Conservation (phyloP, 768 basidiomycete species). For the Boletus rubroflammeus region DNA sequence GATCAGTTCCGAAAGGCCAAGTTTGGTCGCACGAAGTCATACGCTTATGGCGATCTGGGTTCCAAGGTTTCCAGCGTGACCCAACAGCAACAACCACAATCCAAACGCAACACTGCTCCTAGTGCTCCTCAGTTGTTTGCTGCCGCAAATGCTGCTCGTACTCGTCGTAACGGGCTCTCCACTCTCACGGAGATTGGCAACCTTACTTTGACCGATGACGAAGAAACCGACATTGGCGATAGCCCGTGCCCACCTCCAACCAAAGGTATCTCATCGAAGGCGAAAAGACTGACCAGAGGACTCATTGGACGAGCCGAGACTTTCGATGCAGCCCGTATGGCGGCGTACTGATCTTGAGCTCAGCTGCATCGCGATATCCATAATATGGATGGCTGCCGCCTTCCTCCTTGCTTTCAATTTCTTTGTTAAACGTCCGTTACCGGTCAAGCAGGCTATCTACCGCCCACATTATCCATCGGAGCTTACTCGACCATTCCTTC, state of each 20-base stretch:
- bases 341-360: conserved; percentile 35
- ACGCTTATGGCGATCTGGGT: conserved; percentile 81
- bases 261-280: conserved; percentile 52
- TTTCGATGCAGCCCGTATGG: conserved; percentile 60
- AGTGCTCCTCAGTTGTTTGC: conserved; percentile 58
- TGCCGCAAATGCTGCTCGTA: conserved; percentile 65
- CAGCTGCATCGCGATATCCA: not conserved
- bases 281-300: conserved; percentile 50
- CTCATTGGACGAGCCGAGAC: conserved; percentile 64
- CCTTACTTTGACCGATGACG: conserved; percentile 63
- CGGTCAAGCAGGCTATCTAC: conserved; percentile 9
- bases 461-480: not conserved
- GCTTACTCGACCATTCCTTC: conserved; percentile 2
- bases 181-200: conserved; percentile 70
- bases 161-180: conserved; percentile 56
- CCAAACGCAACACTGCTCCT: conserved; percentile 69
- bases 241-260: conserved; percentile 85
- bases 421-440: conserved; percentile 1
- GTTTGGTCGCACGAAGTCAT: conserved; percentile 88
- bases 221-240: conserved; percentile 75
- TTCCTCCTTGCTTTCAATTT: conserved; percentile 7
- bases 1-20: conserved; percentile 89
- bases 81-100: conserved; percentile 40
- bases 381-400: not conserved
- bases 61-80: conserved; percentile 36